Evolutionary conservation across 202 grass and related monocot genomes (phyloP).

Genomic region (Dendrocalamus latiflorus): DNA sequence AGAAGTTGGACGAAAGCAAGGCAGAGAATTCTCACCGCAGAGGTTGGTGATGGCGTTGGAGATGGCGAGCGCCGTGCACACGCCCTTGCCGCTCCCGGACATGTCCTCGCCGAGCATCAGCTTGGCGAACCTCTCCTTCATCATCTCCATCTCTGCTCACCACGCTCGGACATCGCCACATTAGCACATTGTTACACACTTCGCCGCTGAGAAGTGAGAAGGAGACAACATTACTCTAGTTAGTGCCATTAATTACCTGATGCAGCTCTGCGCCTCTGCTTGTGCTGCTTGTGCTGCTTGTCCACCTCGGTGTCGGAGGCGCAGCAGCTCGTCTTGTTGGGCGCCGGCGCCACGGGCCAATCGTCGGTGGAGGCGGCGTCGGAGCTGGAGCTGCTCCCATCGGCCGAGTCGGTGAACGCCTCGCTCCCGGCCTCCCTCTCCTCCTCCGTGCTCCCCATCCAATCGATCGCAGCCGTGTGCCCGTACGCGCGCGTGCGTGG

Average conservation of each 20-base stretch:
- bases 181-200: neutral
- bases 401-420: constrained; percentile 48
- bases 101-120: constrained; percentile 97
- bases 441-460: constrained; percentile 33
- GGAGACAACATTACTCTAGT: neutral
- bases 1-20: neutral
- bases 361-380: constrained; percentile 48
- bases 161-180: neutral
- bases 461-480: neutral
- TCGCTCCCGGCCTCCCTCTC: constrained; percentile 31
- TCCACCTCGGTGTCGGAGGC: constrained; percentile 19
- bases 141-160: constrained; percentile 65
- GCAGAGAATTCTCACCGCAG: constrained; percentile 45
- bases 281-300: constrained; percentile 33
- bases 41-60: constrained; percentile 96
- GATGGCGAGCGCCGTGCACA: constrained; percentile 85
- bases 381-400: constrained; percentile 60
- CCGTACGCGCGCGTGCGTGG: neutral
- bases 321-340: constrained; percentile 9
- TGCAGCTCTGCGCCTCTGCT: constrained; percentile 21
- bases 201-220: neutral
- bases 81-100: constrained; percentile 94
- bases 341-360: neutral
- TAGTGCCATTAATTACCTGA: constrained; percentile 1
- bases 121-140: constrained; percentile 97